Conservation (phyloP, 805 yeast species). For the Ogataea philodendri region DNA sequence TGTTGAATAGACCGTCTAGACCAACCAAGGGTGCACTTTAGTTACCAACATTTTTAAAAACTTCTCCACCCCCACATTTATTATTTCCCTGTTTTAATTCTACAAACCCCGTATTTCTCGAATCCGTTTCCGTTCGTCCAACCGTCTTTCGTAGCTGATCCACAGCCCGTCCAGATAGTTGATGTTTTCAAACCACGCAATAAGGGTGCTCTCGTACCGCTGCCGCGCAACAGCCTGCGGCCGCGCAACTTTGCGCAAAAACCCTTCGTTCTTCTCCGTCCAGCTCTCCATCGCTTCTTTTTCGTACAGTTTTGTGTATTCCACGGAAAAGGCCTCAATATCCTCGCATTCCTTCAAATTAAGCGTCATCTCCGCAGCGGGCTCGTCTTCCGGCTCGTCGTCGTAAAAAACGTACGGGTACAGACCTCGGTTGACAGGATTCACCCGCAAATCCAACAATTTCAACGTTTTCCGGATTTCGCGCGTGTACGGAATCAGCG, state of each 20-base stretch:
- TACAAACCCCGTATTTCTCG: not conserved
- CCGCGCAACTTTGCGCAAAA: constrained; percentile 7
- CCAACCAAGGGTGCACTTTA: too few species aligned
- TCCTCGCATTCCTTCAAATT: constrained; percentile 49
- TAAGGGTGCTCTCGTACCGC: constrained; percentile 22
- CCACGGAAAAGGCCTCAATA: constrained; percentile 49
- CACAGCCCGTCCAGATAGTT: constrained; percentile 30
- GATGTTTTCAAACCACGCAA: constrained; percentile 29
- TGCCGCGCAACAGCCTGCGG: constrained; percentile 2
- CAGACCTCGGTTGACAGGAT: constrained; percentile 44
- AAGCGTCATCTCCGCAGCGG: constrained; percentile 35
- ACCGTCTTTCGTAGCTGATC: constrained; percentile 17
- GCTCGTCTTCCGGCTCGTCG: constrained; percentile 23
- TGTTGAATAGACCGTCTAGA: too few species aligned
- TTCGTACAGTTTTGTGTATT: constrained; percentile 41
- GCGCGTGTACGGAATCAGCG: constrained; percentile 34
- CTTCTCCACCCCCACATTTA: too few species aligned
- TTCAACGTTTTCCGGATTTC: constrained; percentile 34
- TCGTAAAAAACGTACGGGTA: constrained; percentile 56
- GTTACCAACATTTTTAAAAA: too few species aligned
- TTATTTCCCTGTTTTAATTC: constrained; percentile 1
- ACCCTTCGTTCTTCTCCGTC: constrained; percentile 36
- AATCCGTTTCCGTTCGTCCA: constrained; percentile 5
- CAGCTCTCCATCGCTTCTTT: constrained; percentile 37
- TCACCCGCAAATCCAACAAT: constrained; percentile 48